Percentiles rank a stretch among this genome's conserved stretches.
Conservation (phyloP, 2,329 filamentous ascomycete species). For the Nigrospora osmanthi region DNA sequence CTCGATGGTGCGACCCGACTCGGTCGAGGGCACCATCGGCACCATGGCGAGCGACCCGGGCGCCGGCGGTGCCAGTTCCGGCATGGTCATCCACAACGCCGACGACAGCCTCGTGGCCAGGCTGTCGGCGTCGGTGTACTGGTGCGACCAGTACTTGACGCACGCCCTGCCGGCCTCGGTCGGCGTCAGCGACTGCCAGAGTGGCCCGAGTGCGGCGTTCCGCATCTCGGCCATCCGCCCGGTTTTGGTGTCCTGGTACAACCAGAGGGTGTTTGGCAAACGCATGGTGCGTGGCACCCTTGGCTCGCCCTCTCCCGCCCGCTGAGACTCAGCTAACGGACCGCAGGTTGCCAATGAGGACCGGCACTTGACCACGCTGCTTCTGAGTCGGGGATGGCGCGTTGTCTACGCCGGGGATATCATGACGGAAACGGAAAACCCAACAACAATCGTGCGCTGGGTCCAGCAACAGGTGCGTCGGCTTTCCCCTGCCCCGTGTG, state of each 20-base stretch:
- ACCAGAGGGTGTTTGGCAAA: constrained; percentile 23
- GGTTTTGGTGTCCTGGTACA: constrained; percentile 25
- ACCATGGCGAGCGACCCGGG: constrained; percentile 21
- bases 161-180: constrained; percentile 18
- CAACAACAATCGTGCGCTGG: constrained; percentile 23
- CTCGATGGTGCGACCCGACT: constrained; percentile 20
- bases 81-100: constrained; percentile 23
- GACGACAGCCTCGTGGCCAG: constrained; percentile 19
- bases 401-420: constrained; percentile 23
- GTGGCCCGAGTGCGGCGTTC: constrained; percentile 26
- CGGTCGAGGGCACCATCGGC: constrained; percentile 18
- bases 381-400: constrained; percentile 23
- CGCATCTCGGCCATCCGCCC: constrained; percentile 19
- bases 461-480: constrained; percentile 22
- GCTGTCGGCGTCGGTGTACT: constrained; percentile 23
- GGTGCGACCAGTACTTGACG: constrained; percentile 24
- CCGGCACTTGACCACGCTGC: constrained; percentile 25
- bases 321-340: background rate
- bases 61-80: constrained; percentile 23
- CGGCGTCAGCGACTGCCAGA: constrained; percentile 22
- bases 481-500: background rate
- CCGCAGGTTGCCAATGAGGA: constrained; percentile 24
- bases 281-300: constrained; percentile 16
- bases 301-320: too few relatives aligned
- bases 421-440: constrained; percentile 26